Evolutionary conservation across 2,329 filamentous ascomycete genomes (phyloP).

Genomic region (Talaromyces piceae): DNA sequence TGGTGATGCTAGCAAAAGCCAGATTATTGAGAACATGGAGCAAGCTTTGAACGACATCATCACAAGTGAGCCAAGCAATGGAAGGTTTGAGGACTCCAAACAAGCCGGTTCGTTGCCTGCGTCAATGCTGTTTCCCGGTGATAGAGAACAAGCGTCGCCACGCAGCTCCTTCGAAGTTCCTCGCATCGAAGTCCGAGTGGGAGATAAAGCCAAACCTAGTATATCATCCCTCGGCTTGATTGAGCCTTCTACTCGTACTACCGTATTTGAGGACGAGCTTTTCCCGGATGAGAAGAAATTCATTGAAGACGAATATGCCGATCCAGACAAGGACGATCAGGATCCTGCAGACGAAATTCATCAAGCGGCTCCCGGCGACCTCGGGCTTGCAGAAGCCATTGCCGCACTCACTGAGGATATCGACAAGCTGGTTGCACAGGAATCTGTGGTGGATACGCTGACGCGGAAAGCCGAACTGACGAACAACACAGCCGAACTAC

Average conservation of each 20-base stretch:
- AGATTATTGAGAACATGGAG: conserved; percentile 88
- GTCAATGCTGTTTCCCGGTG: conserved; percentile 45
- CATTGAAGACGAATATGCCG: conserved; percentile 76
- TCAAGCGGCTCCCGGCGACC: conserved; percentile 86
- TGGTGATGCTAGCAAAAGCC: conserved; percentile 54
- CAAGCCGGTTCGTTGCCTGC: conserved; percentile 27
- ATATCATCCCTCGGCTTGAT: conserved; percentile 87
- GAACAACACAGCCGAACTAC: conserved; percentile 88
- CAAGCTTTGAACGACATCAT: conserved; percentile 87
- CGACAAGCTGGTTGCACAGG: conserved; percentile 77
- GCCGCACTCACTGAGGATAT: conserved; percentile 82
- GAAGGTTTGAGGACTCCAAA: conserved; percentile 29
- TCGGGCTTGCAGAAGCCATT: conserved; percentile 90
- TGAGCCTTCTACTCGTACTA: conserved; percentile 71
- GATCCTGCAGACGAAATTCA: conserved; percentile 76
- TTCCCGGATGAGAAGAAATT: conserved; percentile 80
- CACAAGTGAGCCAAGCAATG: conserved; percentile 58
- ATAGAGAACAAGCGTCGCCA: conserved; percentile 53
- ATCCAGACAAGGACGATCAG: conserved; percentile 53
- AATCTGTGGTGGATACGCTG: conserved; percentile 83
- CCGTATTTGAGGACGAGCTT: conserved; percentile 87
- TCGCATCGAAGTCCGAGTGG: conserved; percentile 35
- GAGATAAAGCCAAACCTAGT: conserved; percentile 64
- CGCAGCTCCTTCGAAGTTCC: conserved; percentile 55
- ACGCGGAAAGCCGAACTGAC: conserved; percentile 92